A percentile compares a stretch with the other conserved stretches of the same genome.
Conservation (phyloP, 192 early-diverging fungal genomes). For the Linnemannia schmuckeri region DNA sequence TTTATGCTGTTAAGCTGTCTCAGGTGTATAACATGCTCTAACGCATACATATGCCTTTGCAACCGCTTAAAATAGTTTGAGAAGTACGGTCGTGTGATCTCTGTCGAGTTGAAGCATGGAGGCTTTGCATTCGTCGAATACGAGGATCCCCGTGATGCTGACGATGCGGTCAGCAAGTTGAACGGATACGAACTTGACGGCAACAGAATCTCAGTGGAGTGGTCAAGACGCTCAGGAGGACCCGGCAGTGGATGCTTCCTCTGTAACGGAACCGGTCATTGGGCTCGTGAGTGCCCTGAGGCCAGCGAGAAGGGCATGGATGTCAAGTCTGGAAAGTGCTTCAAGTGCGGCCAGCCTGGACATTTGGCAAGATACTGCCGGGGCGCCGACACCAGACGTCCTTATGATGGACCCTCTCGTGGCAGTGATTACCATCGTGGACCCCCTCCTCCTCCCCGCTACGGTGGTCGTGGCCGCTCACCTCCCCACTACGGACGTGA, state of each 20-base stretch:
- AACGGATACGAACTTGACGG: slow-evolving; percentile 68
- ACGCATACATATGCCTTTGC: neutral
- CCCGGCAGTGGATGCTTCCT: slow-evolving; percentile 68
- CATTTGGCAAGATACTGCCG: slow-evolving; percentile 66
- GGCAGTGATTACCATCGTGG: slow-evolving; percentile 58
- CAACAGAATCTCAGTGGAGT: slow-evolving; percentile 64
- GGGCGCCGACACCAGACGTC: slow-evolving; percentile 32
- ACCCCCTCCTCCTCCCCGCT: slow-evolving; percentile 47
- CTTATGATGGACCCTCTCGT: slow-evolving; percentile 15
- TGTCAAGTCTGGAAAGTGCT: slow-evolving; percentile 67
- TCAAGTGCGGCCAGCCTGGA: slow-evolving; percentile 66
- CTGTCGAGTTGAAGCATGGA: slow-evolving; percentile 66
- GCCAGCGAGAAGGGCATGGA: slow-evolving; percentile 68
- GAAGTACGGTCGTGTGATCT: slow-evolving; percentile 63
- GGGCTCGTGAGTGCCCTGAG: slow-evolving; percentile 68
- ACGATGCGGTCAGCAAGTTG: slow-evolving; percentile 64
- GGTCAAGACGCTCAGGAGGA: slow-evolving; percentile 63
- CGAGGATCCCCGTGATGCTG: slow-evolving; percentile 66
- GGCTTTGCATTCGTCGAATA: slow-evolving; percentile 70
- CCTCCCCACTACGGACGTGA: slow-evolving; percentile 48
- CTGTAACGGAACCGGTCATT: slow-evolving; percentile 65
- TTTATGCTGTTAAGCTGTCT: neutral
- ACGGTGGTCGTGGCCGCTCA: slow-evolving; percentile 55
- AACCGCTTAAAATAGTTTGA: slow-evolving; percentile 54
- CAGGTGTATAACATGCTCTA: neutral